phyloP scores from a whole-genome alignment of 768 basidiomycete genomes.

The Phaeotremella skinneri region DNA sequence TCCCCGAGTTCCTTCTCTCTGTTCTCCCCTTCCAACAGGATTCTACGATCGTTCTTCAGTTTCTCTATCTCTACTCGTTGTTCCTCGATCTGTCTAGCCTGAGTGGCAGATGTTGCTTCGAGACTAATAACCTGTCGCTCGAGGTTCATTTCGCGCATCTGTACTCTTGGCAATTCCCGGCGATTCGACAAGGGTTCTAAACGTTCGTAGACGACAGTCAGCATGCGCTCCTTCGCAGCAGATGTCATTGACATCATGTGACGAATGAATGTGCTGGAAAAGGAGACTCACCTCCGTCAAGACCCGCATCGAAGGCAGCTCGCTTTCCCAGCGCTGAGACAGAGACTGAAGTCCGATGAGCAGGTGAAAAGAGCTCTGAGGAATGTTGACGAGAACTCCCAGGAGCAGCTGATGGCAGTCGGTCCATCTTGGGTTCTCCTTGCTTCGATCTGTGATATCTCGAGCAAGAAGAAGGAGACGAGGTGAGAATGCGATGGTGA shows the following conservation, averaged over 20 bases:
- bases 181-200: not conserved
- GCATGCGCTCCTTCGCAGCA: not conserved
- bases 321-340: conserved; percentile 16
- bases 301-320: conserved; percentile 17
- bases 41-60: conserved; percentile 33
- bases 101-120: conserved; percentile 13
- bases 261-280: not conserved
- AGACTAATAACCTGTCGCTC: conserved; percentile 27
- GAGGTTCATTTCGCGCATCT: conserved; percentile 12
- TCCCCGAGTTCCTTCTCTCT: conserved; percentile 30
- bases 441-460: not conserved
- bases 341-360: not conserved
- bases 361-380: not conserved
- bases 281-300: conserved; percentile 17
- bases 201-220: not conserved
- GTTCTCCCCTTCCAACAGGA: conserved; percentile 30
- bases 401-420: not conserved
- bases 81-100: conserved; percentile 20
- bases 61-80: conserved; percentile 35
- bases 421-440: not conserved
- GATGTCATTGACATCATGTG: not conserved
- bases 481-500: not conserved
- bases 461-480: not conserved
- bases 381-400: not conserved
- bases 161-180: conserved; percentile 6